Evolutionary conservation across 345 rosid species (phyloP).

Genomic region (Lumnitzera littorea): DNA sequence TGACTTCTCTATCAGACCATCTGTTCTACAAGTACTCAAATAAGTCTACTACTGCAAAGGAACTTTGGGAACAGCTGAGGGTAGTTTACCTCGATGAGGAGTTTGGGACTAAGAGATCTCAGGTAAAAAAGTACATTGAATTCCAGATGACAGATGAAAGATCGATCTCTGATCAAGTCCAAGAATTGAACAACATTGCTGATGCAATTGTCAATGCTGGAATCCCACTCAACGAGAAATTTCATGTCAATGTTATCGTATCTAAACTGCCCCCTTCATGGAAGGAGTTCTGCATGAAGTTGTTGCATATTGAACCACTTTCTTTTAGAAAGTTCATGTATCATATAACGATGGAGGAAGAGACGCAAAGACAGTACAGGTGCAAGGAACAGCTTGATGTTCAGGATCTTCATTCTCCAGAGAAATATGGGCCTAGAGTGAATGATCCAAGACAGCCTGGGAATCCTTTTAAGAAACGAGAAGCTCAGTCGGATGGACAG

Average conservation of each 20-base stretch:
- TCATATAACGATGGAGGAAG: constrained; percentile 47
- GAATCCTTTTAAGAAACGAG: constrained; percentile 29
- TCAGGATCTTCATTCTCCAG: constrained; percentile 10
- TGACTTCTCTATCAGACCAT: constrained; percentile 60
- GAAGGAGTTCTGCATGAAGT: constrained; percentile 55
- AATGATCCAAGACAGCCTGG: constrained; percentile 31
- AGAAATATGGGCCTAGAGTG: constrained; percentile 28
- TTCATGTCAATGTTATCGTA: constrained; percentile 62
- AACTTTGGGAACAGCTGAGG: constrained; percentile 75
- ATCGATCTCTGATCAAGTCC: constrained; percentile 49
- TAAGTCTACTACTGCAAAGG: constrained; percentile 51
- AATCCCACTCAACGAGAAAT: constrained; percentile 53
- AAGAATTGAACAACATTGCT: constrained; percentile 60
- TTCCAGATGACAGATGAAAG: constrained; percentile 55
- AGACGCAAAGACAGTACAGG: constrained; percentile 18
- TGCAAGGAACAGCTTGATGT: constrained; percentile 21
- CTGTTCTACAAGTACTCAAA: constrained; percentile 48
- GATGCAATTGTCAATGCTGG: constrained; percentile 61
- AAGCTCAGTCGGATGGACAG: constrained; percentile 26
- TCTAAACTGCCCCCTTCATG: constrained; percentile 81
- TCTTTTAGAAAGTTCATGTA: constrained; percentile 56
- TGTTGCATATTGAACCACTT: constrained; percentile 46
- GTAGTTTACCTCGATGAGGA: constrained; percentile 59
- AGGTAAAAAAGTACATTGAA: constrained; percentile 70
- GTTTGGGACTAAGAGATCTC: constrained; percentile 50